Evolutionary conservation across 2,329 filamentous ascomycete species (phyloP), one percentile per base, ranked within the genome.

Genomic region (Epichloe festucae): DNA sequence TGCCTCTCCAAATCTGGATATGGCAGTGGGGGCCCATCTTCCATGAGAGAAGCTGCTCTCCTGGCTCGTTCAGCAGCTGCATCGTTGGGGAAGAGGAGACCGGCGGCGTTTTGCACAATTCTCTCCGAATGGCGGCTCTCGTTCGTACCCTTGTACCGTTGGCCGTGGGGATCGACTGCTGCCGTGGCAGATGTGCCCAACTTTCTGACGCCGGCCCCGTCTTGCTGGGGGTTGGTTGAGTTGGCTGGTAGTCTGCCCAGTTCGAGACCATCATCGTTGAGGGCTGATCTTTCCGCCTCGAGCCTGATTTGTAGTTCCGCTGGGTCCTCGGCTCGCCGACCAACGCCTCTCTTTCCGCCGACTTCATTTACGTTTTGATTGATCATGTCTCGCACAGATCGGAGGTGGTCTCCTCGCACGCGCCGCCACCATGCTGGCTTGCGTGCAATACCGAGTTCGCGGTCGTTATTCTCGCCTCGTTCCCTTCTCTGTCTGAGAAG

Each of bases 371-470:
- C 77, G 52, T 81, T 80, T 51, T 72, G 71, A 46, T 71, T 63
- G 43, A 81, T 74, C 53, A 71, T 72, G 54, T 80, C 77, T 47
- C 74, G 72, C 66, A 80, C 70, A 47, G 59, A 63, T 51, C 67
- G 64, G 31, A 69, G 60, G 47, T 68, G 63, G 6, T 77, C 71
- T 46, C 71, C 72, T 43, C 73, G 70, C 43, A 74, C 62, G 42
- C 77, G 73, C 17, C 69, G 71, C 84, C 84, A 87, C 84, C 84
- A 87, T 5, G 73, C 73, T 0, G 84, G 84, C 61, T 81, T 82
- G 49, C 72, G 69, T 10, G 74, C 69, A 49, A 83, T 66, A 49
- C 82, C 81, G 10, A 87, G 73, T 50, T 84, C 79, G 5, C 70
- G 72, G 60, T 87, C 80, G 17, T 76, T 65, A 23, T 70, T 65